phyloP scores from a whole-genome alignment of 1,139 yeast genomes.

The Groenewaldozyma auringiensis region DNA sequence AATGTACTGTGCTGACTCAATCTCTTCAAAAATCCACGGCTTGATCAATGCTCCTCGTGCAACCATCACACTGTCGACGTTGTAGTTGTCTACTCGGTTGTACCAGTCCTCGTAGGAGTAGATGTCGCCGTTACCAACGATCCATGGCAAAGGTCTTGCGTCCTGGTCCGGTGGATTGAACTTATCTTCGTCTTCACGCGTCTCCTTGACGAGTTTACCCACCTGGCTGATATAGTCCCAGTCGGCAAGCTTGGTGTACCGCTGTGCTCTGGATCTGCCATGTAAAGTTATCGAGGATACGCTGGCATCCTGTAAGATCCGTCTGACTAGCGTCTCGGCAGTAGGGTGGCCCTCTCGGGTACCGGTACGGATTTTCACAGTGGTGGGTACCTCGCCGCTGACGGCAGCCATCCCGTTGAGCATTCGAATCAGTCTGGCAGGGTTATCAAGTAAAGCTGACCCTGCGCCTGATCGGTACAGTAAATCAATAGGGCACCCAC shows the following conservation, averaged over 20 bases:
- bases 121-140: constrained; percentile 89
- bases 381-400: constrained; percentile 83
- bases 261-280: constrained; percentile 92
- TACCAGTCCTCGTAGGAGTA: constrained; percentile 87
- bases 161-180: constrained; percentile 33
- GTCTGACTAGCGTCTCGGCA: constrained; percentile 66
- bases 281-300: constrained; percentile 90
- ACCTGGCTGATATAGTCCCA: constrained; percentile 84
- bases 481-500: constrained; percentile 97
- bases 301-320: constrained; percentile 68
- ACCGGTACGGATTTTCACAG: constrained; percentile 89
- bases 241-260: constrained; percentile 85
- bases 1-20: constrained; percentile 77
- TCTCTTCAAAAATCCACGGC: constrained; percentile 98
- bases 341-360: constrained; percentile 76
- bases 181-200: constrained; percentile 32
- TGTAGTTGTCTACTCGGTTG: constrained; percentile 56
- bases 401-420: constrained; percentile 83
- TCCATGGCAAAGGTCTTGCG: constrained; percentile 35
- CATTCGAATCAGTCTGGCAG: constrained; percentile 69
- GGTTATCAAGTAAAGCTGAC: constrained; percentile 85
- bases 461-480: constrained; percentile 93
- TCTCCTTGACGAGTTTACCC: constrained; percentile 57
- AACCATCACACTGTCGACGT: constrained; percentile 91
- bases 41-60: constrained; percentile 97